Evolutionary conservation across 73 alveolate genomes (phyloP), one percentile per base, ranked within the genome.

Genomic region (Paramecium pentaurelia): DNA sequence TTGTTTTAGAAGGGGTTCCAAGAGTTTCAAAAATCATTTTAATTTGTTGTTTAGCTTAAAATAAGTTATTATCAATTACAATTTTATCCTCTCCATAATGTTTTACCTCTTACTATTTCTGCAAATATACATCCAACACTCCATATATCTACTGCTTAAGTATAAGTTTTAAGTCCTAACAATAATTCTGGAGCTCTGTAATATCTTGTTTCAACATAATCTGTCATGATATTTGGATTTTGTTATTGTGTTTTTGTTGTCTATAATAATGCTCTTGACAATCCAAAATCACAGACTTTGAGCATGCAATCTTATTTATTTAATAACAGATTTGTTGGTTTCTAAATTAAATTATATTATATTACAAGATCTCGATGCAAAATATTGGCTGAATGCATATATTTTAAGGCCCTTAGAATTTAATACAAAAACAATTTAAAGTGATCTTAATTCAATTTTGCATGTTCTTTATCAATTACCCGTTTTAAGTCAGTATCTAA

Each of bases 321-420:
- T 38, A 91, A 22, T 22, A 91, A 32, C 11, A 91, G 2, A 91
- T 91, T 91, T 64, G 86, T 20, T 45, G 95, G 95, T 91, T 77
- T 91, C 91, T 80, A 42, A 10, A 20, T 9, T 80, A 38, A 6
- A 16, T 14, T 10, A 16, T 2, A 25, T 45, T 1, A 0, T 25
- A 14, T 40, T 40, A 80, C 91, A 16, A 94, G 38, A 92, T 93
- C 95, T 95, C 98, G 25, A 89, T 96, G 98, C 42, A 96, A 59
- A 1, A 96, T 95, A 27, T 94, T 96, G n/a, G 99, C 99, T 34
- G 97, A 92, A 92, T 96, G 99, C 64, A 96, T 86, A 88, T 93
- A 95, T 83, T 93, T 92, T n/a, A 96, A 92, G 18, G 98, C 99
- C 86, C 99, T 94, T 60, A 96, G 86, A 11, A 96, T 77, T 86